Conservation (phyloP, 2,329 filamentous ascomycete genomes). For the Talaromyces verruculosus region DNA sequence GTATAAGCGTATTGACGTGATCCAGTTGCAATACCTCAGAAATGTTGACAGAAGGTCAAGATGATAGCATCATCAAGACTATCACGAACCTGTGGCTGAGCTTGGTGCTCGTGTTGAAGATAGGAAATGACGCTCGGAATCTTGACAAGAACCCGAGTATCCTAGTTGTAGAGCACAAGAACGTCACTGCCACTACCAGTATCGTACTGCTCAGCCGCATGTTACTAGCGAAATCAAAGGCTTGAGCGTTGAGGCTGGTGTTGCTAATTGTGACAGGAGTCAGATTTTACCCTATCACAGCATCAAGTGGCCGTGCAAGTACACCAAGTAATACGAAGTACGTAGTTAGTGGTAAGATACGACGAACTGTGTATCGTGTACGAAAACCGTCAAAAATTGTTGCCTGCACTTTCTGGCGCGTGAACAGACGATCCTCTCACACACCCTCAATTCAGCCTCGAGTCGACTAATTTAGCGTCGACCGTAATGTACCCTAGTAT, state of each 20-base stretch:
- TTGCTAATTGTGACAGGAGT: neutral
- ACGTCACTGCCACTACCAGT: neutral
- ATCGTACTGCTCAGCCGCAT: conserved; percentile 6
- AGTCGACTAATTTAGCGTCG: conserved; percentile 1
- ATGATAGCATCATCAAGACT: neutral
- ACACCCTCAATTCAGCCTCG: conserved; percentile 3
- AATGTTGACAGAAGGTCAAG: neutral
- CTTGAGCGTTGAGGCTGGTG: conserved; percentile 16
- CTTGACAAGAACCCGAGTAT: neutral
- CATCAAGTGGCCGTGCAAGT: conserved; percentile 7
- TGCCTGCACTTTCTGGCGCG: conserved; percentile 14
- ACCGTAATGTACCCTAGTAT: conserved; percentile 2
- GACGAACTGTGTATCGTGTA: neutral
- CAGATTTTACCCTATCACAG: neutral
- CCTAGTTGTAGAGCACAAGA: neutral
- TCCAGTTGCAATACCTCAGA: neutral
- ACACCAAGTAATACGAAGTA: neutral
- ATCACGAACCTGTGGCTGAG: conserved; percentile 5
- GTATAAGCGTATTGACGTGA: neutral
- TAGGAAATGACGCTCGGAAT: neutral
- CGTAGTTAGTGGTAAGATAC: neutral
- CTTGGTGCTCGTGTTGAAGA: neutral
- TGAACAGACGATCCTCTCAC: conserved; percentile 4
- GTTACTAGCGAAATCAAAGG: neutral
- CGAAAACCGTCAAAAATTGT: neutral